These are phyloP conservation scores for Yamadazyma pseudoaaseri DNA, from an alignment of 1,139 yeast genomes.

Conservation along the genomic window DNA sequence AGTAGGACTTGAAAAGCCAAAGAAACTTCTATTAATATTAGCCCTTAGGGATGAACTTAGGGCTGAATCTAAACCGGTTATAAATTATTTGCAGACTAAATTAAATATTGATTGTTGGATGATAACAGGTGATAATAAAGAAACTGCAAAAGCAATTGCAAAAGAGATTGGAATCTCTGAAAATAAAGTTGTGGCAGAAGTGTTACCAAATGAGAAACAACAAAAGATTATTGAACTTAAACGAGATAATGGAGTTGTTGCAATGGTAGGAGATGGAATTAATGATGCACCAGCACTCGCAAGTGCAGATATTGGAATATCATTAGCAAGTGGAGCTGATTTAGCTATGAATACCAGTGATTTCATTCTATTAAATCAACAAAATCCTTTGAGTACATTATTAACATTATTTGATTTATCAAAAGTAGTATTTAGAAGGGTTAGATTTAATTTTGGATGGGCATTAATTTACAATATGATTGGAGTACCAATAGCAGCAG, in stretches of 20 bases:
- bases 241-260: conserved; percentile 37
- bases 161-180: conserved; percentile 55
- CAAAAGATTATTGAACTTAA: conserved; percentile 56
- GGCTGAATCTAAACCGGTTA: conserved; percentile 56
- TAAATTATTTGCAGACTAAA: conserved; percentile 40
- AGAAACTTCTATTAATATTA: conserved; percentile 44
- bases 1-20: conserved; percentile 43
- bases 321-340: conserved; percentile 59
- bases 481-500: conserved; percentile 64
- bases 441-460: conserved; percentile 53
- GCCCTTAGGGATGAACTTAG: conserved; percentile 68
- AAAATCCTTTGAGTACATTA: conserved; percentile 47
- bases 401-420: conserved; percentile 49
- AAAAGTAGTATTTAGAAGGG: conserved; percentile 47
- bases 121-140: conserved; percentile 67
- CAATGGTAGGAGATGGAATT: conserved; percentile 66
- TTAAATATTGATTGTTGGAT: conserved; percentile 63
- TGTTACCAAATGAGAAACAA: conserved; percentile 72
- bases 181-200: conserved; percentile 65
- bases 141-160: conserved; percentile 71
- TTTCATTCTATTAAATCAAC: conserved; percentile 49
- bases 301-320: conserved; percentile 58
- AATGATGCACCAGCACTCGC: conserved; percentile 66
- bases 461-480: conserved; percentile 52
- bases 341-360: conserved; percentile 59